Evolutionary conservation across 768 basidiomycete species (phyloP).

Genomic region (Xanthoconium purpureum): DNA sequence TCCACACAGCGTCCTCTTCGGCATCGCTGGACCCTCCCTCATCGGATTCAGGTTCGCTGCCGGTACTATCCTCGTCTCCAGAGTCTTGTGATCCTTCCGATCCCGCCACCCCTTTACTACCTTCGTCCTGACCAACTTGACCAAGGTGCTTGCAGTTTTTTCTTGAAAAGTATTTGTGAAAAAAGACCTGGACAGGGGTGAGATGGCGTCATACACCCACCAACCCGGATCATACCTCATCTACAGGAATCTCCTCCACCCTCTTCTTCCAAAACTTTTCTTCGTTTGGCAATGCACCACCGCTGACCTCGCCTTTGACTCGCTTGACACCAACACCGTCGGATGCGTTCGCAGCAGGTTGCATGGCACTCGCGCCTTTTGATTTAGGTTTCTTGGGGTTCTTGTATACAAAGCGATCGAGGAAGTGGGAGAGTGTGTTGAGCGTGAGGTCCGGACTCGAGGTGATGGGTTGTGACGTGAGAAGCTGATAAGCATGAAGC

Average conservation of each 20-base stretch:
- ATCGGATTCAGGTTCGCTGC: conserved; percentile 35
- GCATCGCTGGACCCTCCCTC: conserved; percentile 44
- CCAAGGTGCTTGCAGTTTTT: conserved; percentile 58
- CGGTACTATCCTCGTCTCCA: conserved; percentile 18
- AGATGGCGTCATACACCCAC: background rate
- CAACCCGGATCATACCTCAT: conserved; percentile 55
- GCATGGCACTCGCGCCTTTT: conserved; percentile 91
- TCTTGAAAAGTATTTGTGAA: conserved; percentile 81
- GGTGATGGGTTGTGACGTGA: conserved; percentile 68
- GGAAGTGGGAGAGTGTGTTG: conserved; percentile 91
- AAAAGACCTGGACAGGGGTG: conserved; percentile 62
- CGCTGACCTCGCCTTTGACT: conserved; percentile 53
- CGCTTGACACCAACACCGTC: conserved; percentile 70
- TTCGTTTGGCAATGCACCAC: conserved; percentile 61
- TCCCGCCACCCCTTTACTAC: conserved; percentile 16
- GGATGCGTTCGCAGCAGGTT: conserved; percentile 73
- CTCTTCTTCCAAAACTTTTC: conserved; percentile 69
- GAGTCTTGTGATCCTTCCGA: conserved; percentile 25
- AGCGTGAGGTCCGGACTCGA: conserved; percentile 85
- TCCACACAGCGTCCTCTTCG: conserved; percentile 83
- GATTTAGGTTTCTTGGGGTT: conserved; percentile 78
- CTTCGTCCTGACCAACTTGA: conserved; percentile 38
- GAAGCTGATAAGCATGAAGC: conserved; percentile 81
- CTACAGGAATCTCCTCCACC: conserved; percentile 74
- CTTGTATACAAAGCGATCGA: conserved; percentile 96